Evolutionary conservation across 768 basidiomycete species (phyloP), one percentile per base, ranked within the genome.

Genomic region (Phylloporus rhodoxanthus): DNA sequence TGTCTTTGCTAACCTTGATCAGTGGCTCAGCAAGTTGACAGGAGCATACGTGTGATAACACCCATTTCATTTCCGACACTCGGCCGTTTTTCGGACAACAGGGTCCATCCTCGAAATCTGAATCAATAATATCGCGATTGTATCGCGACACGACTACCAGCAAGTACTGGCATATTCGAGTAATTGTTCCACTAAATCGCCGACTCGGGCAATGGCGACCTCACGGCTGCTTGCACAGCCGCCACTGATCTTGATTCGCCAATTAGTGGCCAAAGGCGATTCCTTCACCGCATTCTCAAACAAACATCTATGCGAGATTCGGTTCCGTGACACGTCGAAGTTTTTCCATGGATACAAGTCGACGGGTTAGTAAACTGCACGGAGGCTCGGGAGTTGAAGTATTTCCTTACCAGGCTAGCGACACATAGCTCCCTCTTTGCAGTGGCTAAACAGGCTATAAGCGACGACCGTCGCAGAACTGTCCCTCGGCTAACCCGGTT

Each of bases 41-140:
- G 57, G 46, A 25, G 48, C 52, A 2, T 47, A 53, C 41, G 28
- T 39, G 38, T 48, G 58, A 58, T 61, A 58, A 34, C 30, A 5
- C 13, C 13, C 32, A 26, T 29, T 32, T 42, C 45, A 51, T 38
- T 48, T 46, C 34, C 47, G 38, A 42, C 39, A 17, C 30, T 26
- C 47, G 47, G 37, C n/a, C 13, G 13, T 20, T 21, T 44, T 45
- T 36, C 33, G 28, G 43, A 20, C 20, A 21, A 14, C 20, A 5
- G 17, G 37, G 37, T 17, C 33, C 19, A 14, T 21, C 21, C 20
- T 40, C 13, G 21, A 38, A 36, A 19, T 19, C 34, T 38, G 37
- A 5, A 11, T 26, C 8, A n/a, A n/a, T n/a, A n/a, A n/a, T n/a
- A n/a, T n/a, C n/a, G n/a, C n/a, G n/a, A n/a, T n/a, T n/a, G n/a